phyloP scores from a whole-genome alignment of 208 protist genomes.

The Herpetomonas samuelpessoai region DNA sequence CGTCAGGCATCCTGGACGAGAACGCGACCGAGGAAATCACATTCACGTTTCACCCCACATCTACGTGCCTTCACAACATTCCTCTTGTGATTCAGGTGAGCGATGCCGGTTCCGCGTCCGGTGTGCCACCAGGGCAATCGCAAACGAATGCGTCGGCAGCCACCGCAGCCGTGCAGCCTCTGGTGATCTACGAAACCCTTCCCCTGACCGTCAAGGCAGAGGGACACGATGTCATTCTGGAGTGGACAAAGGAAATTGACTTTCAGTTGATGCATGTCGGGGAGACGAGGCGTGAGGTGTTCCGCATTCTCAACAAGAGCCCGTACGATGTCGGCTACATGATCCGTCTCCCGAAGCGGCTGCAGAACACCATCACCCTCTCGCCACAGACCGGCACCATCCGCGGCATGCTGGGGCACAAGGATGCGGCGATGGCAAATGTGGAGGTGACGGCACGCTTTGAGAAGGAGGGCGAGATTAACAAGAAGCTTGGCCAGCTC shows the following conservation, averaged over 20 bases:
- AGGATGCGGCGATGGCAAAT: conserved; percentile 79
- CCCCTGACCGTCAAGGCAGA: conserved; percentile 86
- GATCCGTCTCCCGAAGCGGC: conserved; percentile 68
- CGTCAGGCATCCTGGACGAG: conserved; percentile 66
- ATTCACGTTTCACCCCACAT: conserved; percentile 74
- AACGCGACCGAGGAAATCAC: conserved; percentile 43
- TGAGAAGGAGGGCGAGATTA: conserved; percentile 79
- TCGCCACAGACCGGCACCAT: conserved; percentile 57
- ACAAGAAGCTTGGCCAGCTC: conserved; percentile 57
- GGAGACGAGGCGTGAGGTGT: conserved; percentile 66
- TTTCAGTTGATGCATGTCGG: conserved; percentile 90
- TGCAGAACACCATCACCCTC: conserved; percentile 70
- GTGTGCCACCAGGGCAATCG: too few relatives aligned
- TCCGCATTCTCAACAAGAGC: conserved; percentile 92
- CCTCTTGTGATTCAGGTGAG: conserved; percentile 57
- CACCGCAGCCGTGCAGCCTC: conserved; percentile 14
- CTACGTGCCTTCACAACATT: conserved; percentile 72
- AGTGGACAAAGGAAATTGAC: conserved; percentile 89
- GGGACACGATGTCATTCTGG: conserved; percentile 90
- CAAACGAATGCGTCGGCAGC: not conserved
- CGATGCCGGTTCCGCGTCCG: conserved; percentile 18
- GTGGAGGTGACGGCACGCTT: conserved; percentile 77
- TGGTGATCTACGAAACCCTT: conserved; percentile 62
- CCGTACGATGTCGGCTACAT: conserved; percentile 93
- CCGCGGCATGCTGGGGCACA: conserved; percentile 80